These are phyloP conservation scores for Camellia lanceoleosa DNA, from an alignment of 148 eudicot genomes.

Conservation along the genomic window DNA sequence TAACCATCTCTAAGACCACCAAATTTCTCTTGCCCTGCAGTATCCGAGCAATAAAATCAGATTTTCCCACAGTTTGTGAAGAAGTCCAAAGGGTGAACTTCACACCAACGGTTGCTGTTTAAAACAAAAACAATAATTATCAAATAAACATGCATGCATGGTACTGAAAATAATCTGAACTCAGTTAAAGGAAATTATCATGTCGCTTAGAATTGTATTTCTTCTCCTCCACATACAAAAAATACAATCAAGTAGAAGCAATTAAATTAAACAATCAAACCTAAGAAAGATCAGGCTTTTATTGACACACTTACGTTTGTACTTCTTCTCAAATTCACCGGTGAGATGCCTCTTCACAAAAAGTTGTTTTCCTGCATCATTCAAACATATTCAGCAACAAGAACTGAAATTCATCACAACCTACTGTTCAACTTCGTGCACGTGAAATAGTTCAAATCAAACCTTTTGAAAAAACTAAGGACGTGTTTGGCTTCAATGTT, in stretches of 20 bases:
- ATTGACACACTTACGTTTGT: constrained; percentile 12
- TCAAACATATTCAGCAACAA: not conserved
- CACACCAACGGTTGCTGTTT: constrained; percentile 38
- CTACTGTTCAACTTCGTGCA: not conserved
- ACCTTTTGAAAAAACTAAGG: not conserved
- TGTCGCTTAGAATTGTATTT: no score
- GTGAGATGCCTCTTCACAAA: constrained; percentile 17
- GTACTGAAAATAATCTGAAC: not conserved
- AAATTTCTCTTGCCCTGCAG: constrained; percentile 42
- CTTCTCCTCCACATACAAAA: not conserved
- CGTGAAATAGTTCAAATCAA: not conserved
- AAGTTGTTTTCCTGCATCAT: constrained; percentile 19
- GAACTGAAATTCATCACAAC: not conserved
- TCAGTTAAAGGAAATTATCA: not conserved
- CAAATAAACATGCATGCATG: not conserved
- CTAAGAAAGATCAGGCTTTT: not conserved
- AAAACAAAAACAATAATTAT: not conserved
- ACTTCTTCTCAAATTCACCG: constrained; percentile 22
- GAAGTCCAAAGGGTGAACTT: constrained; percentile 40
- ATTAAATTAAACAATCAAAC: not conserved
- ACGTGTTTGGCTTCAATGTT: not conserved
- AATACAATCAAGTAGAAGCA: not conserved
- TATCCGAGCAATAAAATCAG: constrained; percentile 40
- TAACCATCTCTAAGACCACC: constrained; percentile 44
- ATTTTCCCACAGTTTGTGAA: constrained; percentile 25